Evolutionary conservation across 2,329 filamentous ascomycete genomes (phyloP), one percentile per base, ranked within the genome.

Genomic region (Cordyceps javanica): DNA sequence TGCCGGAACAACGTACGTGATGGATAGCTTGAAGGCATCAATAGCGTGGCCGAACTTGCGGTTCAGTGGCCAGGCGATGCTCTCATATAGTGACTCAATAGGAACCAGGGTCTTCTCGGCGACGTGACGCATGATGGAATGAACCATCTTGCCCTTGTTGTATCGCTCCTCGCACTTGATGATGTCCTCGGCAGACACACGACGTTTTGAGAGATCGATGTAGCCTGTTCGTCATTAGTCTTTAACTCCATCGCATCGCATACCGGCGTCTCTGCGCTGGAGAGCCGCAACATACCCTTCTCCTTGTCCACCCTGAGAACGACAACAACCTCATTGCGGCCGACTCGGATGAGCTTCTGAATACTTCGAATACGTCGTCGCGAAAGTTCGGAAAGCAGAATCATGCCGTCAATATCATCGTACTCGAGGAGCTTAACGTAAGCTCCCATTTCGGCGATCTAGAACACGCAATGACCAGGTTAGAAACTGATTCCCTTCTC

Each of bases 381-480:
- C 60, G 95, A 99, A 63, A 99, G 85, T 77, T 99, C 94, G 68
- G 91, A 96, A 64, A 99, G 90, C 65, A 99, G 81, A 70, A 99
- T 99, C 95, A 99, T 99, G 85, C 94, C 94, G 73, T 99, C 95
- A 70, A 99, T 99, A 79, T 97, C 97, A 77, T 99, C 94, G 78
- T 99, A 99, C 79, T 99, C 94, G 67, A 99, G 88, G 58, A 99
- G 87, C 80, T 99, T 99, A 71, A 99, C 95, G 75, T 99, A 99
- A 68, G 95, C 94, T 75, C 94, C 94, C 95, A 99, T 99, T 77
- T 99, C 95, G 74, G 94, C 94, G 72, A 99, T 99, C 89, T 94
- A 66, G 51, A 57, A 30, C 53, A 55, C 1, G 38, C 26, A n/a
- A 39, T 4, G 9, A 14, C 39, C 9, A 6, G 34, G 26, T 52